Evolutionary conservation across 1,284 basidiomycete species (phyloP), one percentile per base, ranked within the genome.

Genomic region (Fereydounia khargensis): DNA sequence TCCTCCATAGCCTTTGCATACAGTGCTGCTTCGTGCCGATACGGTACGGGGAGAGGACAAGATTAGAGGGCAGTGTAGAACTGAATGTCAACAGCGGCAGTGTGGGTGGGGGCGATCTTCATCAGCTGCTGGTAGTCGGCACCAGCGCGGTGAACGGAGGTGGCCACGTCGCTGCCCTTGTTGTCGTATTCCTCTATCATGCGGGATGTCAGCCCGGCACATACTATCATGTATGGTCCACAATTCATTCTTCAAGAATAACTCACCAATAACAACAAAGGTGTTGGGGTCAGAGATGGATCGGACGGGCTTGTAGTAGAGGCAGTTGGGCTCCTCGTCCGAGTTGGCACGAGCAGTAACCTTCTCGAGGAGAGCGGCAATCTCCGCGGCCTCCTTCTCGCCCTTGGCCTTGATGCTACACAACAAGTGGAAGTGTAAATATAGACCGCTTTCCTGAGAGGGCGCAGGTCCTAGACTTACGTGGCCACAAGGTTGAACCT

Each of bases 391-490:
- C 31, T 61, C 58, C 13, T 42, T 35, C 23, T 42, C 24, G 21
- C 58, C 52, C 28, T 61, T 61, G 40, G 52, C 52, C 48, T 51
- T 35, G 40, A 61, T 45, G 38, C 58, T 56, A n/a, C n/a, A n/a
- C n/a, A n/a, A n/a, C n/a, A n/a, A n/a, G n/a, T n/a, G n/a, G n/a
- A n/a, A n/a, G n/a, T n/a, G n/a, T n/a, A n/a, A n/a, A n/a, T n/a
- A n/a, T n/a, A n/a, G n/a, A n/a, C n/a, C n/a, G n/a, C n/a, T n/a
- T n/a, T n/a, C n/a, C n/a, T n/a, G n/a, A n/a, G n/a, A n/a, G n/a
- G n/a, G n/a, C n/a, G n/a, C n/a, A n/a, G n/a, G n/a, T n/a, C n/a
- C n/a, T n/a, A n/a, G n/a, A n/a, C n/a, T n/a, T n/a, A n/a, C n/a
- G n/a, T n/a, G n/a, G n/a, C n/a, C n/a, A n/a, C n/a, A n/a, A n/a